Evolutionary conservation across 2,329 filamentous ascomycete genomes (phyloP), one percentile per base, ranked within the genome.

Genomic region (Cladosporium oxysporum): DNA sequence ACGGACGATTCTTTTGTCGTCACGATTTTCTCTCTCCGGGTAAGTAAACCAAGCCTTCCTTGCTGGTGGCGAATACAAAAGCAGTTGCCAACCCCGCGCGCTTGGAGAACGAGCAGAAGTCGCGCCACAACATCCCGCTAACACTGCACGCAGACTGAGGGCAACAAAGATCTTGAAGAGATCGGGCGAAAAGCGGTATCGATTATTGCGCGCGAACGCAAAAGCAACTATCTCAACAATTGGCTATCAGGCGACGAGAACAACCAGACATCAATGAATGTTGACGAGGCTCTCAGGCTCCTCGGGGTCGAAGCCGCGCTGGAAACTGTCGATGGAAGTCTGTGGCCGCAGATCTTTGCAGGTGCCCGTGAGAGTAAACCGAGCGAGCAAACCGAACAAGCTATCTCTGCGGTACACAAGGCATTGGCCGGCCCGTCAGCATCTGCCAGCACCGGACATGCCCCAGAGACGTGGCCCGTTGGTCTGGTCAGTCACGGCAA

Each of bases 401-500:
- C 76, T 11, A 76, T 77, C 52, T 66, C 70, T 6, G 69, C 72
- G 2, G 69, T 78, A 12, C 68, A 74, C 41, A 67, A 73, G 53
- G 74, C 74, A 3, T 64, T 76, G 28, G 58, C 61, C 14, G 63
- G 65, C 6, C 63, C 63, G 12, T 44, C 66, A 26, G 14, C 61
- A 14, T 35, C 23, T 47, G 8, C n/a, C 5, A 63, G 10, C 37
- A 29, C 35, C 16, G 11, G 18, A n/a, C 70, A 71, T 33, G 52
- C 71, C 3, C 69, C 71, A 1, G 73, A 71, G 21, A 73, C 66
- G 8, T 88, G 91, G 77, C 95, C 95, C 0, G 91, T 96, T 26
- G 95, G 95, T 0, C 84, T 98, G 6, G 86, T 89, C 69, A 99
- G 98, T 72, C 96, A 98, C 66, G 93, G 95, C 66, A 99, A 99